A percentile compares a stretch with the other conserved stretches of the same genome.
Evolutionary conservation across 148 eudicot species (phyloP).

Genomic region (Vaccinium macrocarpon): DNA sequence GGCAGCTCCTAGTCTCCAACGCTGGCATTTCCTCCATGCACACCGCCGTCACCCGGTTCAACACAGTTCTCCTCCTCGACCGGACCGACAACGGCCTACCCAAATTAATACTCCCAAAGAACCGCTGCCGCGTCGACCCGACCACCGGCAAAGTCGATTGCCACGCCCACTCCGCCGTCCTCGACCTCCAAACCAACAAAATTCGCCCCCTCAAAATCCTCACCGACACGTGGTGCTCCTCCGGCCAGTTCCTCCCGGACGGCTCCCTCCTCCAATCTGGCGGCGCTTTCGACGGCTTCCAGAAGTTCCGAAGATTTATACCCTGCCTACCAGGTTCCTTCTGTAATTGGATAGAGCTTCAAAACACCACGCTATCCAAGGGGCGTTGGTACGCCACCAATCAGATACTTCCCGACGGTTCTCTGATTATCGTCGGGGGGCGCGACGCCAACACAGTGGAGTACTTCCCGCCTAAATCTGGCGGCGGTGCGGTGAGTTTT

Average conservation of each 20-base stretch:
- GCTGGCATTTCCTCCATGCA: conserved; percentile 97
- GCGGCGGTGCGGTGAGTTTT: conserved; percentile 44
- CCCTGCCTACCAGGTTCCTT: conserved; percentile 44
- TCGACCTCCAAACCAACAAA: conserved; percentile 51
- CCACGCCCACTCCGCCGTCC: conserved; percentile 76
- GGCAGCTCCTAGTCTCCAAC: conserved; percentile 63
- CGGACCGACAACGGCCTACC: conserved; percentile 78
- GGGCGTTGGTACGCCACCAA: conserved; percentile 88
- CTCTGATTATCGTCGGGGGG: conserved; percentile 73
- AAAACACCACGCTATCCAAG: conserved; percentile 37
- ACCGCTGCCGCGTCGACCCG: conserved; percentile 39
- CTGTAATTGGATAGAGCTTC: conserved; percentile 88
- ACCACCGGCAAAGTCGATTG: conserved; percentile 51
- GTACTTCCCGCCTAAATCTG: conserved; percentile 54
- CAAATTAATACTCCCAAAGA: conserved; percentile 33
- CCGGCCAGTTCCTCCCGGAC: conserved; percentile 89
- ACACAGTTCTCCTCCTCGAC: conserved; percentile 84
- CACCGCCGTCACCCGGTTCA: conserved; percentile 78
- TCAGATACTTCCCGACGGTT: conserved; percentile 76
- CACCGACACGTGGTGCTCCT: conserved; percentile 99
- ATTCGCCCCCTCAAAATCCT: conserved; percentile 65
- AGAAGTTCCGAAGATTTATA: conserved; percentile 54
- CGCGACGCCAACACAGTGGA: conserved; percentile 43
- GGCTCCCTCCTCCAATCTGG: conserved; percentile 92
- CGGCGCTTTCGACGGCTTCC: conserved; percentile 61